Percentiles rank a stretch among this genome's conserved stretches.
These are phyloP conservation scores for Elsinoe australis DNA, from an alignment of 2,329 filamentous ascomycete genomes.

Conservation along the genomic window DNA sequence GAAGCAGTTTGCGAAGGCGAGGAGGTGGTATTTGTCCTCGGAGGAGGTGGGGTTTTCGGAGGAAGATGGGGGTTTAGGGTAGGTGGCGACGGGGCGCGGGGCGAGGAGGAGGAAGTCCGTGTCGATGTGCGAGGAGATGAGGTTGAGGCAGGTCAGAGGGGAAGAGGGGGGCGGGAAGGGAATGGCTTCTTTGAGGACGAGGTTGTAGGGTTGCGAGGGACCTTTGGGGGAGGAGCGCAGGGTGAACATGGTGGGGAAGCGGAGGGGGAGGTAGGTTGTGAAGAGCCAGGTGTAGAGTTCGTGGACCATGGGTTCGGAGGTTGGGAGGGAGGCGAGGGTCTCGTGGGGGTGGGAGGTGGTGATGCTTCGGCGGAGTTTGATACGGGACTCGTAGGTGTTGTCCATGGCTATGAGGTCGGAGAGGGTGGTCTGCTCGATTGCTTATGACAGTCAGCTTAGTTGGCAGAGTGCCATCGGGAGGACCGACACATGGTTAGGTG, in stretches of 20 bases:
- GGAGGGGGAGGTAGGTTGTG: conserved; percentile 47
- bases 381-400: conserved; percentile 48
- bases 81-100: neutral
- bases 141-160: conserved; percentile 32
- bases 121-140: conserved; percentile 42
- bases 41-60: conserved; percentile 21
- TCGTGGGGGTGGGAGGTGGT: conserved; percentile 40
- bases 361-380: conserved; percentile 43
- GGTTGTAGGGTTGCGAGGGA: conserved; percentile 21
- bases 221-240: conserved; percentile 32
- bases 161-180: conserved; percentile 38
- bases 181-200: conserved; percentile 17
- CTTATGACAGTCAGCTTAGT: conserved; percentile 32
- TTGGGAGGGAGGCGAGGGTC: conserved; percentile 32
- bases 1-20: conserved; percentile 51
- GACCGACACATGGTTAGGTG: conserved; percentile 60
- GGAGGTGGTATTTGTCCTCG: conserved; percentile 44
- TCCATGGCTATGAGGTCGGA: conserved; percentile 54
- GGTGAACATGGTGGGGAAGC: conserved; percentile 46
- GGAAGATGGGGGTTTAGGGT: no score
- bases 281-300: conserved; percentile 53
- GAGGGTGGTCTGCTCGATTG: conserved; percentile 44
- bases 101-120: conserved; percentile 52
- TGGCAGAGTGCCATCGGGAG: conserved; percentile 16
- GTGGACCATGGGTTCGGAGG: conserved; percentile 41